These are phyloP conservation scores for Neurospora sp. DNA, from an alignment of 495 filamentous ascomycete genomes.

Conservation along the genomic window DNA sequence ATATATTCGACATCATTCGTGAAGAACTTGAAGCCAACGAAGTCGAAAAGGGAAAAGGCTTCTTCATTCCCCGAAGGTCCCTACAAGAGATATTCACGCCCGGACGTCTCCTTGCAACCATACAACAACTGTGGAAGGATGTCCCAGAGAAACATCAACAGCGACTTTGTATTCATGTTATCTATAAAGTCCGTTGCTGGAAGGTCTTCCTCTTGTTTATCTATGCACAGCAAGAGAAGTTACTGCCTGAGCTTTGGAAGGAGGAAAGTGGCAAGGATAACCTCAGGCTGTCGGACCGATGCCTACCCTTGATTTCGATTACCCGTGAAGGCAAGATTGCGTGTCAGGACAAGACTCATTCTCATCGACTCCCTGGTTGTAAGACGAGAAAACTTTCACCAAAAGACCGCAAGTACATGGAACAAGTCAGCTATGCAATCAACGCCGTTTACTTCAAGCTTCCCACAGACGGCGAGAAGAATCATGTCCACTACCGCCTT, in stretches of 20 bases:
- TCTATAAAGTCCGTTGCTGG: background rate
- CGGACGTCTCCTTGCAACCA: background rate
- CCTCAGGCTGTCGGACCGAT: background rate
- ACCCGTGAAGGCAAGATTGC: background rate
- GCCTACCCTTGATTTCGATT: background rate
- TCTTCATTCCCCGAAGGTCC: too few species aligned
- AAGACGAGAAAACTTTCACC: accelerated
- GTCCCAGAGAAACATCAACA: background rate
- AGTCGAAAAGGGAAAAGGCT: too few species aligned
- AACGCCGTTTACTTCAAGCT: background rate
- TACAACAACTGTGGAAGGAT: background rate
- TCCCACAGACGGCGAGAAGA: background rate
- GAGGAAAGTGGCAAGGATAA: too few species aligned
- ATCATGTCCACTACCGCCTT: background rate
- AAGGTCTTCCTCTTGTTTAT: background rate
- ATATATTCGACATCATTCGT: too few species aligned
- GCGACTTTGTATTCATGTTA: background rate
- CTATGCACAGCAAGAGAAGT: too few species aligned
- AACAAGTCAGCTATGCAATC: background rate
- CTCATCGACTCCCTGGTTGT: background rate
- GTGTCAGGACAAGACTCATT: background rate
- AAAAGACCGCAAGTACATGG: background rate
- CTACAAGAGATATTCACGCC: background rate
- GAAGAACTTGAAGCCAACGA: too few species aligned
- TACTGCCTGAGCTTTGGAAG: too few species aligned